Evolutionary conservation across 768 basidiomycete genomes (phyloP).

Genomic region (Russula abietina): DNA sequence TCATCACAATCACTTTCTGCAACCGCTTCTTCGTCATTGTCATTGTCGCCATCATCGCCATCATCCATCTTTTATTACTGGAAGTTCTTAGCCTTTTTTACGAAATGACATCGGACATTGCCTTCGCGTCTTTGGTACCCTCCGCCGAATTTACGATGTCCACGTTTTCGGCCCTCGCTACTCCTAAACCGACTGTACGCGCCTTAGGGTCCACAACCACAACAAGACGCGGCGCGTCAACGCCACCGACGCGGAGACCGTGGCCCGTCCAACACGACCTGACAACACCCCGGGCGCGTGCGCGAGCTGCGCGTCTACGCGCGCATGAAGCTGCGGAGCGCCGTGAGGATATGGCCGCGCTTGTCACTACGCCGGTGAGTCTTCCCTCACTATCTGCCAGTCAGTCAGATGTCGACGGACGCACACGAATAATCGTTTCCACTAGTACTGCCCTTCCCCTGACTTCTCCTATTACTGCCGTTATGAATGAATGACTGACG

Average conservation of each 20-base stretch:
- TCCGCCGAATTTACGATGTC: background rate
- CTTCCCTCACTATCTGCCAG: background rate
- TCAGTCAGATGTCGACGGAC: background rate
- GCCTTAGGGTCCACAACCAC: background rate
- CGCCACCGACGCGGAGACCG: background rate
- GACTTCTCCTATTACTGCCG: background rate
- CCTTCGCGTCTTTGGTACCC: background rate
- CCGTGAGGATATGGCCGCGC: constrained; percentile 18
- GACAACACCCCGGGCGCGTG: constrained; percentile 15
- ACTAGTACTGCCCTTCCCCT: background rate
- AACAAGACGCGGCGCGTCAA: background rate
- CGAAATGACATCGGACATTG: background rate
- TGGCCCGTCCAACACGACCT: constrained; percentile 13
- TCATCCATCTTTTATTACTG: background rate
- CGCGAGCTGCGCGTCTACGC: constrained; percentile 14
- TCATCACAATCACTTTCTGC: background rate
- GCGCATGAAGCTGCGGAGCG: constrained; percentile 16
- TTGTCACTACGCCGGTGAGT: constrained; percentile 18
- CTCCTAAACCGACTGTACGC: background rate
- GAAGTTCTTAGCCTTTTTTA: background rate
- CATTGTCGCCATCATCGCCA: background rate
- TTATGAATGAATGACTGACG: background rate
- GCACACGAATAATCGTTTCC: background rate
- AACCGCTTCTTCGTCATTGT: background rate
- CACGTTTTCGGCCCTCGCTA: background rate